These are phyloP conservation scores for Paramecium tetraurelia DNA, from an alignment of 73 alveolate species.

Conservation along the genomic window DNA sequence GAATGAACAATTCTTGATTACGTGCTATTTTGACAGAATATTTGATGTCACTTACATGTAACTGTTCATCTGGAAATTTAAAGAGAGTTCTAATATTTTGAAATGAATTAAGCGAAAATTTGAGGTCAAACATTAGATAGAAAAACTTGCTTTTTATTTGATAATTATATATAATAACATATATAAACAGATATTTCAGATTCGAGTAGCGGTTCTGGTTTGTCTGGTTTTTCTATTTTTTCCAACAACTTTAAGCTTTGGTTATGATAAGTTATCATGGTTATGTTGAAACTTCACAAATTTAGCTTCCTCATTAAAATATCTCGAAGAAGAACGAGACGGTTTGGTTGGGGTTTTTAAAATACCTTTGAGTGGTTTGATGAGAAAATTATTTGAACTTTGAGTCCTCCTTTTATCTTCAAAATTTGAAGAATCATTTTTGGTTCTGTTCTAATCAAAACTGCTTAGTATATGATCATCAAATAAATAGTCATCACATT, in stretches of 20 bases:
- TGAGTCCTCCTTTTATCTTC: background rate
- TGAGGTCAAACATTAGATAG: background rate
- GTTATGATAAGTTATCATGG: background rate
- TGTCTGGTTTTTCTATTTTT: background rate
- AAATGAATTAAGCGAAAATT: background rate
- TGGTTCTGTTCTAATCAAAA: background rate
- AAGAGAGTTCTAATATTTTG: background rate
- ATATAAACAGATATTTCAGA: background rate
- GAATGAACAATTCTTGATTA: background rate
- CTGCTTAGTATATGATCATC: background rate
- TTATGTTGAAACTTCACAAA: background rate
- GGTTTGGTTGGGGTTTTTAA: background rate
- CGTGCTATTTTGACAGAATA: background rate
- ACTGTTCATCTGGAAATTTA: background rate
- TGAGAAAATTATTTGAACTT: background rate
- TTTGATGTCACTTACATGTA: background rate
- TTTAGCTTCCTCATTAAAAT: background rate
- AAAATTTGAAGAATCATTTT: background rate
- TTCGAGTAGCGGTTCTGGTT: background rate
- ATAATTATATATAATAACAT: background rate
- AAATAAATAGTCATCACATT: background rate
- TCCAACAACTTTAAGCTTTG: background rate
- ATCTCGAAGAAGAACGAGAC: background rate
- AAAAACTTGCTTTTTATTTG: background rate
- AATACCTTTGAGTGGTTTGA: background rate